phyloP scores from a whole-genome alignment of 2,329 filamentous ascomycete species.

The Pseudogymnoascus sp. region DNA sequence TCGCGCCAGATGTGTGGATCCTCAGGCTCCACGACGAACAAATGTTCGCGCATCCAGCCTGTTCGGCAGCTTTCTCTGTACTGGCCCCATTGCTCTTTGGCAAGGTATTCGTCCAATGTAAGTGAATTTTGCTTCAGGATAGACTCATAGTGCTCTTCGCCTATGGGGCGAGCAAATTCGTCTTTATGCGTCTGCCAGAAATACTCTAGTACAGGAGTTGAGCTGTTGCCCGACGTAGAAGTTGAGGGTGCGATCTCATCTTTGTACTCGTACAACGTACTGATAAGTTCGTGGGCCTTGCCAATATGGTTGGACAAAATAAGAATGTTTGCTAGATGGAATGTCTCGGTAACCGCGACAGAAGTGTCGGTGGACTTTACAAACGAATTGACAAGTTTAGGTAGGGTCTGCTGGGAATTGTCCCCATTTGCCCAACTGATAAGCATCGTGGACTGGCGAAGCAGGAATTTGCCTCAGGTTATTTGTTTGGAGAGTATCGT shows the following conservation, averaged over 20 bases:
- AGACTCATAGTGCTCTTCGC: neutral
- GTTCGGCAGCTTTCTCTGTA: conserved; percentile 14
- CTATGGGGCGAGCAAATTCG: neutral
- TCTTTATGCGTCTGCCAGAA: neutral
- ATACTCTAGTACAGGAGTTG: neutral
- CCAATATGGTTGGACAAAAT: conserved; percentile 14
- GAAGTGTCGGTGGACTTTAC: conserved; percentile 10
- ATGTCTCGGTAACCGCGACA: neutral
- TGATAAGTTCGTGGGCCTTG: conserved; percentile 11
- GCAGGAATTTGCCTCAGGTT: neutral
- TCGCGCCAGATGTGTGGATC: conserved; percentile 14
- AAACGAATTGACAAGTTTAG: conserved; percentile 11
- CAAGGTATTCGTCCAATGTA: neutral
- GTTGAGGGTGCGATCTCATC: neutral
- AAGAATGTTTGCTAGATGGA: conserved; percentile 12
- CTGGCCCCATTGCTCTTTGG: conserved; percentile 10
- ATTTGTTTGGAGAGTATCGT: neutral
- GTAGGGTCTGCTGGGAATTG: neutral
- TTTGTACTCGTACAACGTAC: neutral
- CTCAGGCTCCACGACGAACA: conserved; percentile 12
- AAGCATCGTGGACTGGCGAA: neutral
- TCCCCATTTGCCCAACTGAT: neutral
- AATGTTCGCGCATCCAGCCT: conserved; percentile 16
- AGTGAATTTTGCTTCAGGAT: neutral
- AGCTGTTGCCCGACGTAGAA: neutral